Percentiles rank a stretch among this genome's conserved stretches.
phyloP scores from a whole-genome alignment of 2,329 filamentous ascomycete species.

The Alternaria postmessia region DNA sequence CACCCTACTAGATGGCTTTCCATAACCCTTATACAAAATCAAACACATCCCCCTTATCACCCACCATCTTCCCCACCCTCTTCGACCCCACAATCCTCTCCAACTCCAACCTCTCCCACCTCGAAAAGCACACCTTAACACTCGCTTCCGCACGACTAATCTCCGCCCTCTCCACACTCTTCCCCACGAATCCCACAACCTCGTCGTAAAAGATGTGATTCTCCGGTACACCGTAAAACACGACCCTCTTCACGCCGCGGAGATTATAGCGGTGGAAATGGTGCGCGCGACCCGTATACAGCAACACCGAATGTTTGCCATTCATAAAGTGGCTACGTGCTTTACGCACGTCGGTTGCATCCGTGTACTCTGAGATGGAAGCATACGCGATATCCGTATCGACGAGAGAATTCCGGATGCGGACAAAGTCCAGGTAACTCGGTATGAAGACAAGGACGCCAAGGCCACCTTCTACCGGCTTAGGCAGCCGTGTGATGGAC shows the following conservation, averaged over 20 bases:
- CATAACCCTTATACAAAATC: constrained; percentile 71
- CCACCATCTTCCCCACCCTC: constrained; percentile 83
- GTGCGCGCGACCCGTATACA: constrained; percentile 96
- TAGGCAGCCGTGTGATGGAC: constrained; percentile 72
- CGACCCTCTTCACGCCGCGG: constrained; percentile 80
- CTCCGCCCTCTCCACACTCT: constrained; percentile 64
- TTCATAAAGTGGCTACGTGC: constrained; percentile 87
- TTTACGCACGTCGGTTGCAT: constrained; percentile 78
- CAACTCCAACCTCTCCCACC: constrained; percentile 89
- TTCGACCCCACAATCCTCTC: constrained; percentile 86
- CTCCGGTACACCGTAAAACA: constrained; percentile 90
- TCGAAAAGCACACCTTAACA: constrained; percentile 72
- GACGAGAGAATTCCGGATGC: constrained; percentile 90
- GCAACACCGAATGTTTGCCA: constrained; percentile 80
- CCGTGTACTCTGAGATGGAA: constrained; percentile 86
- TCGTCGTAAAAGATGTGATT: constrained; percentile 85
- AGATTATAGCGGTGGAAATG: constrained; percentile 92
- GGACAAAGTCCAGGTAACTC: constrained; percentile 93
- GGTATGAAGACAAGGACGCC: constrained; percentile 91
- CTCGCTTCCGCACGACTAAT: constrained; percentile 60
- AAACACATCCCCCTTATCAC: constrained; percentile 86
- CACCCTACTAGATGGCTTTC: no score
- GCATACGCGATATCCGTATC: constrained; percentile 78
- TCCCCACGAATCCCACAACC: constrained; percentile 71
- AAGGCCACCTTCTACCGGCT: constrained; percentile 60